Evolutionary conservation across 805 yeast genomes (phyloP), one percentile per base, ranked within the genome.

Genomic region (Kluyveromyces nonfermentans): DNA sequence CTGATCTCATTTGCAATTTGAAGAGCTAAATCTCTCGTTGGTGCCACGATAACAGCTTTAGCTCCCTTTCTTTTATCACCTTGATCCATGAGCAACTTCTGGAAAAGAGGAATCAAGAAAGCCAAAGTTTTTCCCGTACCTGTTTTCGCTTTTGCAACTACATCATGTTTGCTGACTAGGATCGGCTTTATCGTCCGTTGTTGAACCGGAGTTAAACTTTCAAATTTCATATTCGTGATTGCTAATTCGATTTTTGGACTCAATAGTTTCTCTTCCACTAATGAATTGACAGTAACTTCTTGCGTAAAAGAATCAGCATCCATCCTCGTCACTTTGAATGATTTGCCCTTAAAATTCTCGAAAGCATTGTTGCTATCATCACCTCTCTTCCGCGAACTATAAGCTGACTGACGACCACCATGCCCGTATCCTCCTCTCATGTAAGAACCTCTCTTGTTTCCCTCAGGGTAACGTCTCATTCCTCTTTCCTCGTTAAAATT

Each of bases 111-210:
- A 35, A 89, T 69, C 47, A 89, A 82, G 62, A 86, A 88, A 0
- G 96, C 94, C 49, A 85, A 77, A 0, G 97, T 88, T 62, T 88
- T 88, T 56, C 97, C 97, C 2, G 97, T 88, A 60, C 97, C 97
- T 3, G 97, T 88, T 62, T 86, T 86, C 21, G 97, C 96, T 55
- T 95, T 73, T 33, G 87, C 88, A 18, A 88, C 86, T 35, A 86
- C 70, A 50, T 90, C 89, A 28, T 68, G 65, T n/a, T 72, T 67
- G 33, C 69, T 67, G 14, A 67, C 55, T 33, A 83, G 64, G 35
- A 77, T 71, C 18, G 85, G 82, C 39, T 71, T 67, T 37, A 84
- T 71, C 10, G 88, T 69, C 50, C 72, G 68, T 45, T 75, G 73
- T 60, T 85, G 94, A 22, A 84, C 90, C 3, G 80, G 75, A 1